phyloP scores from a whole-genome alignment of 176 grass and related monocot genomes.

The Areca catechu region DNA sequence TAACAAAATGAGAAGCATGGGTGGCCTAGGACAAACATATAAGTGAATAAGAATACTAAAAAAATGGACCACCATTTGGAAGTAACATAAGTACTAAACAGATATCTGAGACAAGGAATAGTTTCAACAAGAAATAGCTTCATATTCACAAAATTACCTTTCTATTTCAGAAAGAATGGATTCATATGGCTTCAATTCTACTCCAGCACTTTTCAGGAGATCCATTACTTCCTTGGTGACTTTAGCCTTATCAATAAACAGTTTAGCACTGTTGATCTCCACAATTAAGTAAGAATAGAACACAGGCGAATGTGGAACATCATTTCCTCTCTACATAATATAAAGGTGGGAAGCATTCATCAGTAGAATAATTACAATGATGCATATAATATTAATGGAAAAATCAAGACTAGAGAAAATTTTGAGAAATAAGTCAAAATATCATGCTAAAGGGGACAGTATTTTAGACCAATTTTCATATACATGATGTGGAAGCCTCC shows the following conservation, averaged over 20 bases:
- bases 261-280: slow-evolving; percentile 41
- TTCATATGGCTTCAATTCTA: slow-evolving; percentile 78
- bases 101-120: not conserved
- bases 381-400: slow-evolving; percentile 8
- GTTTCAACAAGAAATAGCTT: slow-evolving; percentile 8
- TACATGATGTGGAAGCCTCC: too few relatives aligned
- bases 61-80: not conserved
- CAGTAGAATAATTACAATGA: slow-evolving; percentile 20
- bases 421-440: not conserved
- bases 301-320: slow-evolving; percentile 87
- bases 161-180: slow-evolving; percentile 63
- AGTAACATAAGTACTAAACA: not conserved
- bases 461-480: too few relatives aligned
- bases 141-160: slow-evolving; percentile 38
- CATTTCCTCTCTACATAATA: slow-evolving; percentile 82
- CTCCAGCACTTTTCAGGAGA: slow-evolving; percentile 54
- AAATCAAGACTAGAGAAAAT: not conserved
- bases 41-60: too few relatives aligned
- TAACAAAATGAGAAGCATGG: too few relatives aligned
- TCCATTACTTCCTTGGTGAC: slow-evolving; percentile 49
- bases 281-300: slow-evolving; percentile 89
- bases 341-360: slow-evolving; percentile 13
- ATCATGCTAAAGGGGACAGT: too few relatives aligned
- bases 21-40: too few relatives aligned
- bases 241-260: slow-evolving; percentile 83